Base-by-base conservation (phyloP, 2,329 filamentous ascomycete species). In the Penicillium sumatraense region DNA sequence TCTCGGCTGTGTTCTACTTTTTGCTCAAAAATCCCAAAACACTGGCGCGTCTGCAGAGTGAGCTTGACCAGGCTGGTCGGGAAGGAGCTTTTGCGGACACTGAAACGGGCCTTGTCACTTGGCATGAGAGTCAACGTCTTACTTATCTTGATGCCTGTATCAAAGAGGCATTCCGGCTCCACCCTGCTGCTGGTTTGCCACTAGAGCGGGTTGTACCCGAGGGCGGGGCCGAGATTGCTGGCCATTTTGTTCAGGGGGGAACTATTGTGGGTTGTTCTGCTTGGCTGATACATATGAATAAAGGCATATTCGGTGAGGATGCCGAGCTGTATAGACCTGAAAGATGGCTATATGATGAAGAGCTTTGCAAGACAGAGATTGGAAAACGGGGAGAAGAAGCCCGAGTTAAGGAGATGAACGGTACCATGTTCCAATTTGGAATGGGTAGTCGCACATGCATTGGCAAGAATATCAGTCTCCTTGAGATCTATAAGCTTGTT, bases 1-100 rank as follows among this genome's bases (percentile, higher is more conserved):
- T 93, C 0, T 83, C 84, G 5, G 81, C 86, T 6, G 83, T 92
- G 0, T 90, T 93, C 66, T 93, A 93, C 73, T 87, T 86, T 70
- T 75, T 93, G 3, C 79, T 92, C 31, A 87, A 86, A 66, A 83
- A 86, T 63, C 86, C 86, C 0, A 33, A 51, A 13, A 60, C 59
- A 33, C 42, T 66, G 42, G 35, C 18, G 7, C 58, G 60, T 8
- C 48, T 69, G 4, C 81, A 83, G 65, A 63, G 73, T 1, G 89
- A 92, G 68, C 71, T 92, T 0, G 87, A 91, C 64, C 75, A 75
- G 0, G 85, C 84, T 9, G 57, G 50, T 18, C 50, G 42, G 18
- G 46, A 46, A 16, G 86, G 86, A 3, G 69, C 62, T 3, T 80
- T 81, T 53, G 46, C 33, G 23, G 60, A 62, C 38, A 47, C 49